Base-by-base conservation (phyloP, 352 stramenopile species). In the Globisporangium ultimum region DNA sequence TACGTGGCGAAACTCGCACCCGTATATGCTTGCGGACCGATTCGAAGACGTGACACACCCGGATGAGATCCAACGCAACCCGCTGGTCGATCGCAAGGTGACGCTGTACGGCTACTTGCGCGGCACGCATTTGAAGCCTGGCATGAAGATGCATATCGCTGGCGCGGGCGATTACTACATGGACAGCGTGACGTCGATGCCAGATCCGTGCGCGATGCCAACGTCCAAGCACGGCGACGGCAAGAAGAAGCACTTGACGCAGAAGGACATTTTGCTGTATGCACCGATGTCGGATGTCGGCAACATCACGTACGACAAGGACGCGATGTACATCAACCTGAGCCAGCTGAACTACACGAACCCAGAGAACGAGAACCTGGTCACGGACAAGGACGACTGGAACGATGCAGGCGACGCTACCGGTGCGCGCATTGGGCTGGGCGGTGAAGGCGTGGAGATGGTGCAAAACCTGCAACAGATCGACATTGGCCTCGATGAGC, bases 261-360 rank as follows among this genome's bases (percentile, higher is more conserved):
- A 95, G 63, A 99, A 99, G 72, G 97, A 99, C 64, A 96, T 87
- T 18, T 75, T 99, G 46, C 68, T 92, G 41, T 92, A 92, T 60
- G 82, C 82, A 13, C 82, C 82, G 1, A 92, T 92, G 82, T 90
- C 82, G 42, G 98, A 99, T 68, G 95, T 99, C 2, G 98, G 98
- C 62, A 96, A 93, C 61, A 97, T 99, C 53, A 91, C 94, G 61
- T 99, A 98, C 61, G 98, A 99, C 71, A 98, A 99, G 72, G 97
- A 99, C 64, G 97, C 97, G 32, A 97, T 99, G 70, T 99, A 99
- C 82, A 99, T 99, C 72, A 97, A 98, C 64, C 84, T 99, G 64
- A 87, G 78, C 28, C 79, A 89, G 51, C 67, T 94, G 20, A 97
- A 98, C 64, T 98, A 98, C 74, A 98, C 95, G 7, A 98, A 98